Conservation (phyloP, 805 yeast genomes). For the Yarrowia hollandica region DNA sequence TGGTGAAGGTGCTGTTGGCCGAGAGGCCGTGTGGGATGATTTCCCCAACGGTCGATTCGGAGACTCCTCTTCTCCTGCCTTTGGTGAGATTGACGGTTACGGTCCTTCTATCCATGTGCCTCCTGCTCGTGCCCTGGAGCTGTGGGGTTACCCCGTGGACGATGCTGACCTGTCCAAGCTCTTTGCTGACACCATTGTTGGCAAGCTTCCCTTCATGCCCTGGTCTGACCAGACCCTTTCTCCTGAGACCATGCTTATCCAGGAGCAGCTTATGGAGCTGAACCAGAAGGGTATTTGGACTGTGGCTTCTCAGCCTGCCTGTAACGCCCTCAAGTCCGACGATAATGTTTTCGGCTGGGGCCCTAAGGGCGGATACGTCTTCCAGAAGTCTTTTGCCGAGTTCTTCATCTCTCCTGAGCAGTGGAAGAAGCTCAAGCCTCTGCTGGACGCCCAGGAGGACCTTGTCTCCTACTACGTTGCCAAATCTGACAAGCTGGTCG, state of each 20-base stretch:
- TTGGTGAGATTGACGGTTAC: slow-evolving; percentile 97
- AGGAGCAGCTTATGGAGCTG: slow-evolving; percentile 80
- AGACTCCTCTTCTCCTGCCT: slow-evolving; percentile 93
- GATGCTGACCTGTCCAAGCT: slow-evolving; percentile 60
- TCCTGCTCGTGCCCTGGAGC: slow-evolving; percentile 60
- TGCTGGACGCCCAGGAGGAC: slow-evolving; percentile 48
- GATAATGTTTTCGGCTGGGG: slow-evolving; percentile 98
- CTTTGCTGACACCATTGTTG: slow-evolving; percentile 71
- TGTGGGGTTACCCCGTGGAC: slow-evolving; percentile 79
- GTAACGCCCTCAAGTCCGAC: slow-evolving; percentile 71
- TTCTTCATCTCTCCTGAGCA: slow-evolving; percentile 71
- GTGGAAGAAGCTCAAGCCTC: slow-evolving; percentile 63
- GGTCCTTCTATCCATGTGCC: slow-evolving; percentile 86
- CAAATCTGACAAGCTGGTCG: slow-evolving; percentile 53
- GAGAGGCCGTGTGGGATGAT: slow-evolving; percentile 96
- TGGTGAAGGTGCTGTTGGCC: slow-evolving; percentile 80
- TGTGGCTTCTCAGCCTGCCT: slow-evolving; percentile 94
- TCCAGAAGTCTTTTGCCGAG: slow-evolving; percentile 93
- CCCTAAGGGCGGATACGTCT: slow-evolving; percentile 81
- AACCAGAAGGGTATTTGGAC: slow-evolving; percentile 79
- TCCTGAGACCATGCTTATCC: slow-evolving; percentile 89
- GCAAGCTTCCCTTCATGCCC: slow-evolving; percentile 76
- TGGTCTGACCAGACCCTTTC: slow-evolving; percentile 87
- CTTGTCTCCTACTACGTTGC: slow-evolving; percentile 74
- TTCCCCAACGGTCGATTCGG: slow-evolving; percentile 95